Evolutionary conservation across 108 stramenopile genomes (phyloP).

Genomic region (Fistulifera pelliculosa): DNA sequence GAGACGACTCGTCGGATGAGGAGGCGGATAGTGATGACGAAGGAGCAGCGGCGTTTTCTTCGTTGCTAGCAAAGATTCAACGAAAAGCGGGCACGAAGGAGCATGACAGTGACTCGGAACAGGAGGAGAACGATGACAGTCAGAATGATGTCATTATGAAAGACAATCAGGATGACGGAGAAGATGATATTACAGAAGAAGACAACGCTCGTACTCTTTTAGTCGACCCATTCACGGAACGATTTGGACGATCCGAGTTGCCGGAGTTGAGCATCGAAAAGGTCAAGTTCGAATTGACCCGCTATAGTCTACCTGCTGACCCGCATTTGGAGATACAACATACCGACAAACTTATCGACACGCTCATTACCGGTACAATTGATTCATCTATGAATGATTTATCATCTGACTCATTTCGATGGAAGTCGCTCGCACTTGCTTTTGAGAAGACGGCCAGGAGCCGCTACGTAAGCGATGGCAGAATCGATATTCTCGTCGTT

Average conservation of each 20-base stretch:
- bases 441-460: not conserved
- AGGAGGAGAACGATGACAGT: conserved; percentile 13
- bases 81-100: not conserved
- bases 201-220: not conserved
- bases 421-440: no score
- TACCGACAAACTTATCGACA: not conserved
- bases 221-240: not conserved
- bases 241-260: not conserved
- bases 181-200: conserved; percentile 12
- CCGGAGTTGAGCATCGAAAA: conserved; percentile 8
- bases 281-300: conserved; percentile 3
- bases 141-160: conserved; percentile 3
- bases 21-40: conserved; percentile 8
- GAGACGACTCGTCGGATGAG: no score
- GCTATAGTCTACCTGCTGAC: conserved; percentile 1
- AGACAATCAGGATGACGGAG: conserved; percentile 13
- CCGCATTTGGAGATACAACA: conserved; percentile 14
- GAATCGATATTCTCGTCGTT: not conserved
- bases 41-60: conserved; percentile 3
- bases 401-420: no score
- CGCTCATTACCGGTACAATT: no score
- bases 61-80: conserved; percentile 3
- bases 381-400: no score
- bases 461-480: not conserved
- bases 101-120: conserved; percentile 9